Percentiles rank a stretch among this genome's conserved stretches.
These are phyloP conservation scores for Tuber aestivum DNA, from an alignment of 495 filamentous ascomycete species.

Conservation along the genomic window DNA sequence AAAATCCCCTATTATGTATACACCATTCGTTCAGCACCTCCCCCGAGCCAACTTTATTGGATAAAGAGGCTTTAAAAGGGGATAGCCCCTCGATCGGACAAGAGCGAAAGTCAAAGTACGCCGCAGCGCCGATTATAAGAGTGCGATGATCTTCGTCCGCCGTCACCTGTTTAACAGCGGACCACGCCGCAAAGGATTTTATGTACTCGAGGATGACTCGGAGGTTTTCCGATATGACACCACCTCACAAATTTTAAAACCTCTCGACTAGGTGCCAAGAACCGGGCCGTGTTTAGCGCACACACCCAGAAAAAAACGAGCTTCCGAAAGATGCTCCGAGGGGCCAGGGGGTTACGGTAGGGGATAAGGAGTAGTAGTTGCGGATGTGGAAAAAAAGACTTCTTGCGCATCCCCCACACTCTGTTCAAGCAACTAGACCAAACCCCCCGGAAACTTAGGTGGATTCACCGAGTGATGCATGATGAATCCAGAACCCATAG, in stretches of 20 bases:
- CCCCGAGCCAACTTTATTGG: not conserved
- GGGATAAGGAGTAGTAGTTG: not conserved
- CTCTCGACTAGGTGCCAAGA: not conserved
- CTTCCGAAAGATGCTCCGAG: not conserved
- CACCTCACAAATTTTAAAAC: not conserved
- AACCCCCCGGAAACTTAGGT: not conserved
- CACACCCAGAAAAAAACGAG: not conserved
- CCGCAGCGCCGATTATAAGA: not conserved
- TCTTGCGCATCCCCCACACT: not conserved
- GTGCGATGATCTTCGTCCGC: not conserved
- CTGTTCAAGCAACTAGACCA: not conserved
- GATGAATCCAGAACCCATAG: not conserved
- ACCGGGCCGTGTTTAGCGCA: not conserved
- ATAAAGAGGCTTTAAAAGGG: not conserved
- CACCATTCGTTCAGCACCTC: not conserved
- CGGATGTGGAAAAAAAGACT: not conserved
- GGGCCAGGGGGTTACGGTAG: not conserved
- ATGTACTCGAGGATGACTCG: not conserved
- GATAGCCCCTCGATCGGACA: not conserved
- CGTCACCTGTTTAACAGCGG: not conserved
- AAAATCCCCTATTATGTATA: not conserved
- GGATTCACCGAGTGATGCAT: not conserved
- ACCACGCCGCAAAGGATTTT: not conserved
- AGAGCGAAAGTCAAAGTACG: not conserved
- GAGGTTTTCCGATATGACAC: constrained; percentile 2